phyloP scores from a whole-genome alignment of 768 basidiomycete species.

The Tricholoma saponaceum region DNA sequence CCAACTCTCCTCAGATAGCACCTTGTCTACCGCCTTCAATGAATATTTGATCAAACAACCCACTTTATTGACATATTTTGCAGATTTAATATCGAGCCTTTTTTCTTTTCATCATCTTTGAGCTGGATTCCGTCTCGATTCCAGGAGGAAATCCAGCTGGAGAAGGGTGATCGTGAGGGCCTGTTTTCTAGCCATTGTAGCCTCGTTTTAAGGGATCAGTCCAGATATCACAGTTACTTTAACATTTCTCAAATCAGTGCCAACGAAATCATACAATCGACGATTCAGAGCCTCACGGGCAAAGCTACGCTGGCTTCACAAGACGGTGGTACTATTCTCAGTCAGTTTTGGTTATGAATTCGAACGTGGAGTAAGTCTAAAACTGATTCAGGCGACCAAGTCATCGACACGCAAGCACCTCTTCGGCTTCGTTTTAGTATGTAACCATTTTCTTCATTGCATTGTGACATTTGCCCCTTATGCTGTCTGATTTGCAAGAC shows the following conservation, averaged over 20 bases:
- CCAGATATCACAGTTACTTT: constrained; percentile 56
- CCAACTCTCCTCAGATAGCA: constrained; percentile 54
- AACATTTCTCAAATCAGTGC: constrained; percentile 44
- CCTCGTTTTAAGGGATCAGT: background rate
- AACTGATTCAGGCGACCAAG: constrained; percentile 18
- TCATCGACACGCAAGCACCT: constrained; percentile 40
- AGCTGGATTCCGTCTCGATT: constrained; percentile 69
- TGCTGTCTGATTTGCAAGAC: constrained; percentile 8
- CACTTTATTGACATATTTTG: background rate
- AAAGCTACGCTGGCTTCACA: constrained; percentile 9
- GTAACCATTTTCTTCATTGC: constrained; percentile 2
- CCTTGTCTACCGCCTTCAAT: constrained; percentile 50
- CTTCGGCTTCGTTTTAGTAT: constrained; percentile 29
- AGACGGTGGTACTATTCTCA: constrained; percentile 13
- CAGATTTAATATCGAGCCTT: constrained; percentile 60
- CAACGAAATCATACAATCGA: constrained; percentile 20
- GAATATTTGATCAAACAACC: background rate
- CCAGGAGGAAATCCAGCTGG: constrained; percentile 39
- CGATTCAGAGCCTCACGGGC: background rate
- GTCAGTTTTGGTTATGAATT: constrained; percentile 3
- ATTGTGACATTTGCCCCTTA: background rate
- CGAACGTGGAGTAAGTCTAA: background rate
- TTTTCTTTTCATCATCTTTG: constrained; percentile 64
- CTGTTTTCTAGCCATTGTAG: background rate
- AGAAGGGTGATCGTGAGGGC: constrained; percentile 48